These are phyloP conservation scores for Myxozyma monticola DNA, from an alignment of 805 yeast genomes.

Conservation along the genomic window DNA sequence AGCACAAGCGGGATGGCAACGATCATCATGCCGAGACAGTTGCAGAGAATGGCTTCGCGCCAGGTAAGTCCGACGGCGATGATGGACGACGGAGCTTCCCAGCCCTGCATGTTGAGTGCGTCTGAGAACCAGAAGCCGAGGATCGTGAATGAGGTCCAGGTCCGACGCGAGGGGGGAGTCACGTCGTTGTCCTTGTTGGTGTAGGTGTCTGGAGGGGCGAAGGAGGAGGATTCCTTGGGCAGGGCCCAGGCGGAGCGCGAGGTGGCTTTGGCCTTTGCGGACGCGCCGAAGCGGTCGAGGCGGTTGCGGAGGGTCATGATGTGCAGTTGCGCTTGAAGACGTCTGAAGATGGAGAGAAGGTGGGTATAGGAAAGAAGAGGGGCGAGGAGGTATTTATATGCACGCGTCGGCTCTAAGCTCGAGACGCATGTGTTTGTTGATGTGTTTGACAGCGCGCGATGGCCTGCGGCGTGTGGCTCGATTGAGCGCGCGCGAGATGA, in stretches of 20 bases:
- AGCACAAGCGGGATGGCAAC: slow-evolving; percentile 68
- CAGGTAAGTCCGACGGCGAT: slow-evolving; percentile 30
- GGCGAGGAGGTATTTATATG: too few species aligned
- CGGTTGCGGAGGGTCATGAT: slow-evolving; percentile 7
- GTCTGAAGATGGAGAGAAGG: background rate
- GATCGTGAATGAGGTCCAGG: slow-evolving; percentile 28
- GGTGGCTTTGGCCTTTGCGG: slow-evolving; percentile 28
- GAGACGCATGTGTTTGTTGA: too few species aligned
- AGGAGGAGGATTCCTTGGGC: slow-evolving; percentile 30
- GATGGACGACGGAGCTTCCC: slow-evolving; percentile 30
- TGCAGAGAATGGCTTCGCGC: slow-evolving; percentile 27
- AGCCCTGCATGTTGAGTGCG: slow-evolving; percentile 29
- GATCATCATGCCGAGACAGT: slow-evolving; percentile 38
- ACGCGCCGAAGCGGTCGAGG: slow-evolving; percentile 4
- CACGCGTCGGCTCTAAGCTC: too few species aligned
- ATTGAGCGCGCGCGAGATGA: too few species aligned
- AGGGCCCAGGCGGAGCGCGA: slow-evolving; percentile 30
- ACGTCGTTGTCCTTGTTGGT: slow-evolving; percentile 31
- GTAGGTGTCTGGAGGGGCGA: slow-evolving; percentile 33
- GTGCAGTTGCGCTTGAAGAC: too few species aligned
- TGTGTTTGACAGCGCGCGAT: too few species aligned
- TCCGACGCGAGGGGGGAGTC: slow-evolving; percentile 27
- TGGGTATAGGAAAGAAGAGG: too few species aligned
- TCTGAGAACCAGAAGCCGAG: slow-evolving; percentile 33
- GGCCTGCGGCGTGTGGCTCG: too few species aligned